Evolutionary conservation across 2,329 filamentous ascomycete species (phyloP).

Genomic region (Fusarium vanettenii): DNA sequence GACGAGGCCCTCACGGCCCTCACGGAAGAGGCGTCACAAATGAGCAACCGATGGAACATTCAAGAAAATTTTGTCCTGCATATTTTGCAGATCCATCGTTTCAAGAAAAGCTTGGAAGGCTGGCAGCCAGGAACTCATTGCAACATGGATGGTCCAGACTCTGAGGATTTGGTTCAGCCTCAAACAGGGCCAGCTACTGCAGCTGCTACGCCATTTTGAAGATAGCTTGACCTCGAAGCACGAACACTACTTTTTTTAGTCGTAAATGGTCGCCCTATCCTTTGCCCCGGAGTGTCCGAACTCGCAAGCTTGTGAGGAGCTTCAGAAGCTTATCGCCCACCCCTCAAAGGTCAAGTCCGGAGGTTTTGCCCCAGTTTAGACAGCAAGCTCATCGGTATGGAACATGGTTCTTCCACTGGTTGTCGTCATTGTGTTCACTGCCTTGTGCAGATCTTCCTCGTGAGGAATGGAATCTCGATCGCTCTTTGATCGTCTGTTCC

Average conservation of each 20-base stretch:
- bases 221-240: not conserved
- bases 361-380: not conserved
- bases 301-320: not conserved
- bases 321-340: not conserved
- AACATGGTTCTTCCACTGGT: not conserved
- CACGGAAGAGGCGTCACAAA: not conserved
- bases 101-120: not conserved
- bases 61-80: not conserved
- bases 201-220: not conserved
- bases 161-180: not conserved
- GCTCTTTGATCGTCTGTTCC: constrained; percentile 15
- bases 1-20: not conserved
- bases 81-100: not conserved
- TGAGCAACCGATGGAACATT: not conserved
- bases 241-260: not conserved
- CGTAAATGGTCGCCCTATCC: not conserved
- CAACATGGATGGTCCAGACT: not conserved
- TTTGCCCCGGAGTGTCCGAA: not conserved
- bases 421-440: constrained; percentile 4
- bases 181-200: not conserved
- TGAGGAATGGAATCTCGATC: constrained; percentile 29
- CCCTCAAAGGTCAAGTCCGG: not conserved
- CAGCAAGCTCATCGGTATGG: not conserved
- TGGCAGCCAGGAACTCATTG: not conserved
- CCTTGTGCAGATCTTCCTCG: not conserved